phyloP scores from a whole-genome alignment of 192 early-diverging fungal genomes.

The Rhizophagus sp. region DNA sequence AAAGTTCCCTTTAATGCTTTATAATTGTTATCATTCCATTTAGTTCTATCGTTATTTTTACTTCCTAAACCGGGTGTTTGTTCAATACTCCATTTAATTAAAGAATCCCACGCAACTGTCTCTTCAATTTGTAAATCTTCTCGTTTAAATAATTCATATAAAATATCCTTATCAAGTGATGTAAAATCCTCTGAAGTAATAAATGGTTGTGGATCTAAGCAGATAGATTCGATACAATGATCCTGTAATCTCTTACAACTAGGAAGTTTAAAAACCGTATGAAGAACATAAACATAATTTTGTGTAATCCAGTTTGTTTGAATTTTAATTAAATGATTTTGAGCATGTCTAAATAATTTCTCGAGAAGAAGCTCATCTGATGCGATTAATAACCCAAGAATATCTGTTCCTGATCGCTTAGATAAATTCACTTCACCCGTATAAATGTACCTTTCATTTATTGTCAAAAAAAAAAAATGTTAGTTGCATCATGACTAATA shows the following conservation, averaged over 20 bases:
- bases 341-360: conserved; percentile 8
- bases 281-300: conserved; percentile 1
- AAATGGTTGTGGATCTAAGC: conserved; percentile 1
- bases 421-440: conserved; percentile 3
- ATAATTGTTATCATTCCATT: conserved; percentile 9
- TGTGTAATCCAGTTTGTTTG: background rate
- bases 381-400: conserved; percentile 6
- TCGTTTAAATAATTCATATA: too few relatives aligned
- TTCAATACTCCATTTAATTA: conserved; percentile 21
- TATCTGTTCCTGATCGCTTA: background rate
- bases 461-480: too few relatives aligned
- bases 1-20: background rate
- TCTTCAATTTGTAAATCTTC: conserved; percentile 3
- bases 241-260: background rate
- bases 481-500: too few relatives aligned
- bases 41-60: background rate
- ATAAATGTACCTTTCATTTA: background rate
- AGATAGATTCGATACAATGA: conserved; percentile 12
- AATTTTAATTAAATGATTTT: conserved; percentile 14
- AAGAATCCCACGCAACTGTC: background rate
- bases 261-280: background rate
- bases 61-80: background rate
- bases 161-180: too few relatives aligned
- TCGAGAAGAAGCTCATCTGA: conserved; percentile 6
- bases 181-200: background rate